Evolutionary conservation across 2,329 filamentous ascomycete genomes (phyloP), one percentile per base, ranked within the genome.

Genomic region (Chrysoporthe puriensis): DNA sequence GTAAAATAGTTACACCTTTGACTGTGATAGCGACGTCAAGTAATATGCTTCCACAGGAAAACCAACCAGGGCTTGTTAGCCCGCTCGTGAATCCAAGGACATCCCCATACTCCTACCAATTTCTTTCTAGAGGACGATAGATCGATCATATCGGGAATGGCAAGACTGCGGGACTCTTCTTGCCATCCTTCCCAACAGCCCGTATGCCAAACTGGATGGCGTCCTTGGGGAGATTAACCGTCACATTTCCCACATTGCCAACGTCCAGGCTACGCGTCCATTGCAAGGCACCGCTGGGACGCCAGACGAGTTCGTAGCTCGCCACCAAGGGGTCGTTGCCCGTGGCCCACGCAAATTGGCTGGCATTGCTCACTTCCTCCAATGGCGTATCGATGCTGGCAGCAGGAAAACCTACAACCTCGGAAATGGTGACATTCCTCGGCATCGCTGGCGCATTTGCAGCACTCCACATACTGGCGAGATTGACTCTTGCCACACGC

Each of bases 141-240:
- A 5, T 16, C 26, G 4, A 42, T 36, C 46, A 63, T 16, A 46
- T 65, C 18, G 72, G 72, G 63, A 72, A 73, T 6, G 72, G 65
- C 50, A 63, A 34, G 14, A 66, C 65, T 16, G 65, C 65, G 44
- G 65, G 73, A 73, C 81, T 83, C 75, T 80, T 84, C 66, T 80
- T 82, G n/a, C 84, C 84, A 73, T 84, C 82, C 68, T 71, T 78
- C 0, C 83, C 83, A 4, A 85, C 82, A 26, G 84, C 79, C 70
- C 86, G 77, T 0, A 88, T 79, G 0, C 86, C 86, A 76, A 88
- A 87, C 34, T 86, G 81, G 14, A 85, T 83, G 75, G 87, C 86
- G 69, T 89, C 86, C 76, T 87, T 87, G 66, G 81, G 84, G 70
- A 88, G 73, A 1, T 79, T 74, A 18, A 88, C 75, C 5, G 79